Base-by-base conservation (phyloP, 2,329 filamentous ascomycete species). In the Triangularia verruculosa region DNA sequence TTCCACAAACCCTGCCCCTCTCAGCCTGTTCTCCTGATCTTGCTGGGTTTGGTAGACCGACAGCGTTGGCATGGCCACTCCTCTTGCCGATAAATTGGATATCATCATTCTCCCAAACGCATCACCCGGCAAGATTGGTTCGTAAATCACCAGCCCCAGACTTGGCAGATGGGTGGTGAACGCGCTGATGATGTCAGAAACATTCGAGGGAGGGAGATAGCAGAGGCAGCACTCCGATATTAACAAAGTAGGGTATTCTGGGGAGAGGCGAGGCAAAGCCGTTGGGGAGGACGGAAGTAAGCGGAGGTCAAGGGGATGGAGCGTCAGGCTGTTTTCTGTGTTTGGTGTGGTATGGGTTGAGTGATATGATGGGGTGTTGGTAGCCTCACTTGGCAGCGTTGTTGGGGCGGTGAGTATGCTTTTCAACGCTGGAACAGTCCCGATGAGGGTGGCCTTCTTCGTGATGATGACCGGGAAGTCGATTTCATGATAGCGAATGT, bases 221-320 rank as follows among this genome's bases (percentile, higher is more conserved):
- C 95, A 92, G 30, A 99, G 83, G 74, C 95, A 99, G 81, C 95
- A 98, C 76, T 99, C 95, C 0, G 94, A 98, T 6, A 99, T 82
- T 24, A 99, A 77, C 8, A 99, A 78, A 0, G 95, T 99, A 24
- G 73, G 85, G 71, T 69, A 77, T 72, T 78, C 84, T 70, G 79
- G 86, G 68, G 70, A 82, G 82, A 20, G 72, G 70, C 4, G 86
- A 72, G 13, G 64, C 30, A 6, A 59, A 27, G 47, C 72, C 15
- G 65, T 34, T 4, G 58, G 56, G 34, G 57, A 30, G 30, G 57
- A 39, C 15, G 78, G 74, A 4, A 94, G 75, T 11, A 82, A 77
- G 57, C 92, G 85, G 5, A 96, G 82, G 74, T 96, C 92, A 43
- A 91, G 72, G 1, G 88, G 85, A 66, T 92, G 89, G 60, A 82